These are phyloP conservation scores for Aphanomyces astaci DNA, from an alignment of 352 stramenopile species.

Conservation along the genomic window DNA sequence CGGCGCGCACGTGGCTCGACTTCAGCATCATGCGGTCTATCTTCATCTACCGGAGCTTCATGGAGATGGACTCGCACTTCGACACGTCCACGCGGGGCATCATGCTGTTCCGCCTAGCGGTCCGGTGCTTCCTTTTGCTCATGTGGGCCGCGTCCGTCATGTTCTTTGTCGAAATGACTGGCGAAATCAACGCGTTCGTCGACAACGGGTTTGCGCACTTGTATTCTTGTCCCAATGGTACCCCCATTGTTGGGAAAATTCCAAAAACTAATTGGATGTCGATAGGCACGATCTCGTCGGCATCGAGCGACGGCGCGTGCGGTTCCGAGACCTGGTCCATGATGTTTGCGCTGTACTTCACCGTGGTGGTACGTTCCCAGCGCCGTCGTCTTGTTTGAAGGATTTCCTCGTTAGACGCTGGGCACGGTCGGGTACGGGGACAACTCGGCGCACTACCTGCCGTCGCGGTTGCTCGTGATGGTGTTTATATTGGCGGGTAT, in stretches of 20 bases:
- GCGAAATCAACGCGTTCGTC: conserved; percentile 69
- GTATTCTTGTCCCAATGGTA: conserved; percentile 53
- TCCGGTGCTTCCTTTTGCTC: conserved; percentile 80
- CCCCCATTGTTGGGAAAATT: too few relatives aligned
- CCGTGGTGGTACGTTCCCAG: conserved; percentile 53
- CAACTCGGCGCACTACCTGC: conserved; percentile 71
- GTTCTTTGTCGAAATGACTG: conserved; percentile 84
- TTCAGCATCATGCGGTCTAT: conserved; percentile 78
- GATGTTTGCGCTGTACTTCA: conserved; percentile 87
- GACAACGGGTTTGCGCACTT: conserved; percentile 76
- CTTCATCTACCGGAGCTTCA: conserved; percentile 74
- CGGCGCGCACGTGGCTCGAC: conserved; percentile 70
- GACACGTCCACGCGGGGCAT: conserved; percentile 56
- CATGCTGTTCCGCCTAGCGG: conserved; percentile 72
- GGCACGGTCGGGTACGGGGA: conserved; percentile 84
- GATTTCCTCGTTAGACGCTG: conserved; percentile 41
- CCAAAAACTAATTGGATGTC: too few relatives aligned
- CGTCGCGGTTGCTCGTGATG: conserved; percentile 75
- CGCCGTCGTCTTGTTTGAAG: neutral
- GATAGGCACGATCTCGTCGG: neutral
- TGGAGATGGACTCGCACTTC: conserved; percentile 77
- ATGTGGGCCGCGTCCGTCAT: conserved; percentile 70
- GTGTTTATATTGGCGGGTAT: conserved; percentile 86
- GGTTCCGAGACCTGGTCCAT: conserved; percentile 68
- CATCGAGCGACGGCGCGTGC: conserved; percentile 33